Base-by-base conservation (phyloP, 768 basidiomycete genomes). In the Kwoniella bestiolae region DNA sequence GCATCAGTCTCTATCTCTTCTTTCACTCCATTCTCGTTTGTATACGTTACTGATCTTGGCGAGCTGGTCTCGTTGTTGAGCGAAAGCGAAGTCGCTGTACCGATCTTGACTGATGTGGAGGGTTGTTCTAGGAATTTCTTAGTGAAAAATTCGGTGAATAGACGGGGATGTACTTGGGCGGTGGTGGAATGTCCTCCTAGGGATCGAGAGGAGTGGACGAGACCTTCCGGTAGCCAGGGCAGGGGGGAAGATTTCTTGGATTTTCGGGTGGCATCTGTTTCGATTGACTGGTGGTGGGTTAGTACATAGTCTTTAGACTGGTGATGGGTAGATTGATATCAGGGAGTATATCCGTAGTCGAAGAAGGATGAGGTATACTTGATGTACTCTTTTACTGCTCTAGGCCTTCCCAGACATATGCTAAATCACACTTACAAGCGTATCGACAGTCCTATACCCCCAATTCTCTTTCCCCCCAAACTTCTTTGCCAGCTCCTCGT, bases 371-470 rank as follows among this genome's bases (percentile, higher is more conserved):
- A 41, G 18, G 38, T 8, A 41, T 41, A 41, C 18, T 41, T 18
- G 18, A 18, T 41, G 8, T 41, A 41, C 38, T 41, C 38, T 41
- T n/a, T n/a, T n/a, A n/a, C n/a, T n/a, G n/a, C n/a, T n/a, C n/a
- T n/a, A n/a, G n/a, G n/a, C n/a, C n/a, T n/a, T n/a, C n/a, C n/a
- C n/a, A n/a, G n/a, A n/a, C n/a, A n/a, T n/a, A n/a, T n/a, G n/a
- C n/a, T 49, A 5, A 52, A 26, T 16, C 23, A 1, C 52, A 49
- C 72, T 63, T 46, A 79, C 76, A 21, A 79, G 53, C 5, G 78
- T 79, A 45, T 83, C 83, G 38, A 92, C 88, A 71, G 85, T 87
- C 50, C 92, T 82, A 86, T 90, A 94, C 0, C 91, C 91, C 91
- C 91, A 94, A n/a, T 87, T 82, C 29, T 86, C 84, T 31, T 83